Evolutionary conservation across 139 green algal genomes (phyloP), one percentile per base, ranked within the genome.

Genomic region (Dunaliella primolecta): DNA sequence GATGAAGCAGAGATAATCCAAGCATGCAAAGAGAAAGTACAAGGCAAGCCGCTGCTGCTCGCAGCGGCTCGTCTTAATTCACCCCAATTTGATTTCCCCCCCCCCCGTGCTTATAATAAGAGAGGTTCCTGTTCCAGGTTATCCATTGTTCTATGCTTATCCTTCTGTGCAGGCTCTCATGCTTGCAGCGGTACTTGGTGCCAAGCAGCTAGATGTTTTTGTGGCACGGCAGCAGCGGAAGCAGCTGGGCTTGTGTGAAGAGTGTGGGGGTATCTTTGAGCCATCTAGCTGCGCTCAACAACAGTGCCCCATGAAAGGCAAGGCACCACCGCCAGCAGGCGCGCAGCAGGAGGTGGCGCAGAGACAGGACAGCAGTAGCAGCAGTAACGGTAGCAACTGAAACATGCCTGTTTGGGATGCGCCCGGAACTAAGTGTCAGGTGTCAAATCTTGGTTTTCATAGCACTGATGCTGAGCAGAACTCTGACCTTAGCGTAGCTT

Each of bases 171-270:
- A 94, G 89, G 82, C 2, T 2, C 30, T 94, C 0, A 89, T 96
- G 88, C 20, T 96, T 21, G 84, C 81, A 20, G 87, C 89, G 36
- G 89, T 94, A 30, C 84, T 92, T 24, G 82, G 83, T 36, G 88
- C 91, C 0, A 76, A 83, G 11, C 75, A 91, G 24, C 86, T 96
- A 23, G 94, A 97, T 74, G 75, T 89, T 0, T 88, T 83, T 24
- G 75, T 96, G 11, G 92, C 93, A 0, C 81, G 82, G 81, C 34
- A 79, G 78, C 94, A 97, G 87, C 84, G 93, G 34, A 85, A 83
- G 80, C 85, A 96, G 85, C 87, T 97, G 80, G 94, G 94, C 21
- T 83, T 97, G 31, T 97, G 94, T 78, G 93, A 95, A 78, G 80
- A 92, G 78, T 97, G 94, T 84, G 94, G 93, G 11, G 94, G 94